Percentiles rank a stretch among this genome's conserved stretches.
Evolutionary conservation across 179 eudicot genomes (phyloP).

Genomic region (Silene noctiflora): DNA sequence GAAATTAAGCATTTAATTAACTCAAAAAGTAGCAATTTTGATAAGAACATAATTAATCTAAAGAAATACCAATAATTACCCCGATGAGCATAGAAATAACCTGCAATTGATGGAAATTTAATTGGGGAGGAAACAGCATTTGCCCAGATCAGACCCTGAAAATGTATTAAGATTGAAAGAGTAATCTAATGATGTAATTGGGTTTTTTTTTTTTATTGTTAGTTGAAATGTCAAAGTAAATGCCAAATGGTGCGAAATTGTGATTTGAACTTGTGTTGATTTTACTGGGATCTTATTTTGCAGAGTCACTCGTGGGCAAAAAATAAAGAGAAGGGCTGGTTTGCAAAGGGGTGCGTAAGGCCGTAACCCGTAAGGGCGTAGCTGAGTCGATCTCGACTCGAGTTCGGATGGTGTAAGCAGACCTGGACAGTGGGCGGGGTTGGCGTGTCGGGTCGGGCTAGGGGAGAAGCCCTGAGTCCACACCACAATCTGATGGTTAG

Average conservation of each 20-base stretch:
- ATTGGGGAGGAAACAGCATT: neutral
- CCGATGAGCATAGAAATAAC: neutral
- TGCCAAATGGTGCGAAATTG: constrained; percentile 7
- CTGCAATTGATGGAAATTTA: neutral
- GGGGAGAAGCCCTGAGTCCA: no score
- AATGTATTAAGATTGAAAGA: neutral
- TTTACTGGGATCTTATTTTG: neutral
- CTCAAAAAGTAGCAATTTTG: neutral
- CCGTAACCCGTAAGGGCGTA: no score
- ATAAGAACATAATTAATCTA: neutral
- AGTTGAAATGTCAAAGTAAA: constrained; percentile 16
- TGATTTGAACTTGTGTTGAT: constrained; percentile 4
- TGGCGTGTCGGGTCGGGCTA: no score
- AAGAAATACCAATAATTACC: neutral
- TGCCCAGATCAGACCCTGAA: constrained; percentile 14
- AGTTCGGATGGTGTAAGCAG: no score
- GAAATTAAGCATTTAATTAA: neutral
- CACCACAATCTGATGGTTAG: no score
- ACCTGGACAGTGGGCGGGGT: no score
- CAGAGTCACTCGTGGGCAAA: neutral
- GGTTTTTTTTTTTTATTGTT: neutral
- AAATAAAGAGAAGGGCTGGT: neutral
- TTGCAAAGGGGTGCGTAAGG: no score
- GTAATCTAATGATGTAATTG: neutral
- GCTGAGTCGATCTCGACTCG: no score